Evolutionary conservation across 768 basidiomycete species (phyloP), one percentile per base, ranked within the genome.

Genomic region (Leccinum rimulosum): DNA sequence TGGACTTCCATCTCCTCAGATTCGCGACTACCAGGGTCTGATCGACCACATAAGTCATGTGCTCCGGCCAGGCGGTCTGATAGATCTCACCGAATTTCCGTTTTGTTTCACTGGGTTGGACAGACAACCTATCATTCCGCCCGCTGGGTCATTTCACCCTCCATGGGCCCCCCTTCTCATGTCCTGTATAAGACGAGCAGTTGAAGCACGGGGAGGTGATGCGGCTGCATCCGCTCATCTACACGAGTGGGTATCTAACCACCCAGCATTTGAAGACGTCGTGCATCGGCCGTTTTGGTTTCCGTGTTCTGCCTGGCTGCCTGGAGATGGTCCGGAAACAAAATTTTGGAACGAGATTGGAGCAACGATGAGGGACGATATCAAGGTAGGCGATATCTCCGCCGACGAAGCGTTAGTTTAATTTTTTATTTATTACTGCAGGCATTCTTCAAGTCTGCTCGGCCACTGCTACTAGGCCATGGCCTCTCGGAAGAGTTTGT

Each of bases 141-240:
- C 77, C 6, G 74, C 78, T 0, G 73, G 79, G 33, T 66, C 77
- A 51, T 68, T 83, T 38, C 75, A 73, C 3, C 75, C 77, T 6
- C 85, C 88, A 0, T 89, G 84, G 83, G 74, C 82, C 61, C 76
- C 85, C 15, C 82, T 82, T 14, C 89, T 84, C 83, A 79, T 89
- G 76, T 74, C 79, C 15, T 79, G 83, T 56, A 72, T 79, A n/a
- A 73, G 77, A 43, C 68, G 76, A 28, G 87, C 88, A 28, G 81
- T 85, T 30, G 75, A 72, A 58, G 73, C 76, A 48, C 79, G 79
- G 22, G 89, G 89, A 12, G 89, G 87, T 15, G 77, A 81, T 57
- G 77, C 83, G 2, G 84, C 88, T 55, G 89, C 88, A 14, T 83
- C 87, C 0, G 71, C 74, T 45, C 78, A 84, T 65, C 56, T 90